Percentiles rank a stretch among this genome's conserved stretches.
These are phyloP conservation scores for Thalia dealbata DNA, from an alignment of 176 grass and related monocot genomes.

Conservation along the genomic window DNA sequence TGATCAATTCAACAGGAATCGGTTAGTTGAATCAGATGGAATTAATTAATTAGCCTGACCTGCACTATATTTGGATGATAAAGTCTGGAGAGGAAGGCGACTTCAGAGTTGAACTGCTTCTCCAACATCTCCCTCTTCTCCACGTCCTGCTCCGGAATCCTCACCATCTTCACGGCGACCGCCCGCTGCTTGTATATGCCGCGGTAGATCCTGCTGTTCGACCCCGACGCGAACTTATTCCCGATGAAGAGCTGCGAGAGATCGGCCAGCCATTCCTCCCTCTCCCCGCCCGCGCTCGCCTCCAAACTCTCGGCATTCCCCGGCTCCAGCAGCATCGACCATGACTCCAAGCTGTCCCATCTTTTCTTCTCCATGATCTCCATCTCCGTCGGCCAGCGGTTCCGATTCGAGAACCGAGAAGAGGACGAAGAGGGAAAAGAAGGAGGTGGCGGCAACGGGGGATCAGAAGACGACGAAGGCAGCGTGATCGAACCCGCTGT, in stretches of 20 bases:
- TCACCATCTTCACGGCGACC: slow-evolving; percentile 92
- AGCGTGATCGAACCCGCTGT: slow-evolving; percentile 10
- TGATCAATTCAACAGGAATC: background rate
- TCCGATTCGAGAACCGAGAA: slow-evolving; percentile 17
- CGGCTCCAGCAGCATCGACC: slow-evolving; percentile 85
- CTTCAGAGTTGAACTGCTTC: slow-evolving; percentile 94
- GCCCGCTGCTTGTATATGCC: slow-evolving; percentile 94
- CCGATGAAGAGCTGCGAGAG: slow-evolving; percentile 93
- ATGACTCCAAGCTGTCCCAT: slow-evolving; percentile 98
- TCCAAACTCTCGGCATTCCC: slow-evolving; percentile 29
- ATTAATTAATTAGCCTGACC: slow-evolving; percentile 30
- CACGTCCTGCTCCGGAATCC: slow-evolving; percentile 92
- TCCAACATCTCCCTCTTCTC: slow-evolving; percentile 45
- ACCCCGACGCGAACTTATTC: slow-evolving; percentile 91
- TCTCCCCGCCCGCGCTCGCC: slow-evolving; percentile 17
- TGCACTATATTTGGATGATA: slow-evolving; percentile 94
- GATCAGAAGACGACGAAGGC: slow-evolving; percentile 1
- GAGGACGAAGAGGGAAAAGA: slow-evolving; percentile 3
- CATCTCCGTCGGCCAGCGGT: slow-evolving; percentile 31
- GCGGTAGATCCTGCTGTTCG: slow-evolving; percentile 90
- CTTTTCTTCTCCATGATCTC: slow-evolving; percentile 98
- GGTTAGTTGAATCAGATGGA: background rate
- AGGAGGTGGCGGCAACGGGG: slow-evolving; percentile 12
- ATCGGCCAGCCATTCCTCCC: slow-evolving; percentile 97
- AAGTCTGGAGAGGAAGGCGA: slow-evolving; percentile 78